These are phyloP conservation scores for Phellopilus nigrolimitatus DNA, from an alignment of 1,284 basidiomycete genomes.

Conservation along the genomic window DNA sequence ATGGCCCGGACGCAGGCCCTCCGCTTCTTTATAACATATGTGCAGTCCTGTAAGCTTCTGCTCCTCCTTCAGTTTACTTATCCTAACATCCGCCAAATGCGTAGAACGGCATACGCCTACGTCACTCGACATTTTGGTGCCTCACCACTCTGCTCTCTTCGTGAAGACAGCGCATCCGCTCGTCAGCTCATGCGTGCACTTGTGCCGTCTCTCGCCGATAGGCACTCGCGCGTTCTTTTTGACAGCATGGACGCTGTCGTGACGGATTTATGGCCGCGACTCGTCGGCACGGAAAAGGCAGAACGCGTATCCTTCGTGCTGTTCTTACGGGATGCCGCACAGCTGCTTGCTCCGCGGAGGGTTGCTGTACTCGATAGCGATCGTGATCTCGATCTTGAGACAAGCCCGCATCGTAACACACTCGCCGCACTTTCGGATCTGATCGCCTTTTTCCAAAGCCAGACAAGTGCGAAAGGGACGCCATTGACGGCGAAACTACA, in stretches of 20 bases:
- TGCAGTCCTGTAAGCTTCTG: constrained; percentile 52
- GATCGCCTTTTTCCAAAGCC: constrained; percentile 33
- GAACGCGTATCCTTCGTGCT: constrained; percentile 43
- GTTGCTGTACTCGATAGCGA: constrained; percentile 32
- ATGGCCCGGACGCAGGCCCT: constrained; percentile 31
- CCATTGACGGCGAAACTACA: constrained; percentile 40
- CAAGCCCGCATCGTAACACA: constrained; percentile 37
- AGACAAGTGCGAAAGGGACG: constrained; percentile 1
- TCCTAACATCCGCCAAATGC: neutral
- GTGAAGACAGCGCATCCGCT: no score
- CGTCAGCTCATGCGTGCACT: constrained; percentile 43
- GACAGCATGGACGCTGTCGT: constrained; percentile 45
- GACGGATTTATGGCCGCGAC: constrained; percentile 54
- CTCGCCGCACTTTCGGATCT: constrained; percentile 53
- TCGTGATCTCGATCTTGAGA: constrained; percentile 22
- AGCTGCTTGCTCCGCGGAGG: constrained; percentile 43
- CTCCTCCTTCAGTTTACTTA: neutral
- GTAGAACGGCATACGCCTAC: constrained; percentile 65
- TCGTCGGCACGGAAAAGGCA: constrained; percentile 8
- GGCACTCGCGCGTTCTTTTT: constrained; percentile 47
- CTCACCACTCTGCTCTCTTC: no score
- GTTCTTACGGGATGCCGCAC: constrained; percentile 49
- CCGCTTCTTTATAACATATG: constrained; percentile 61
- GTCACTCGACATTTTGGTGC: constrained; percentile 52
- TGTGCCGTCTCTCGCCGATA: constrained; percentile 59